Evolutionary conservation across 768 basidiomycete species (phyloP), one percentile per base, ranked within the genome.

Genomic region (Lactarius trivialis): DNA sequence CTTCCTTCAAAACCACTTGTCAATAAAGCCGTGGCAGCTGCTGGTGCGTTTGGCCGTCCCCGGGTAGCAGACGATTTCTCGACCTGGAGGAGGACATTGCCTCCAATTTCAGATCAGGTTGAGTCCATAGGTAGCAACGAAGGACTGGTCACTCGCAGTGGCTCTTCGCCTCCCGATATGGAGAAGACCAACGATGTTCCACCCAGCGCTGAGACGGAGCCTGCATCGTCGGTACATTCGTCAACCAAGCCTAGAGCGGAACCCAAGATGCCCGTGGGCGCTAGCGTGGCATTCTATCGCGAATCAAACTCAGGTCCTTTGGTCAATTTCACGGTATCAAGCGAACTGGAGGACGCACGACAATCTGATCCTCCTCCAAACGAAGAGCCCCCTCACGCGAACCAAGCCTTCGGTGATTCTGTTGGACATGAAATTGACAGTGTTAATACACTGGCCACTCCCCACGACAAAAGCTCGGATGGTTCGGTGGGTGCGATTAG

Each of bases 261-360:
- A 65, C 85, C 84, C 5, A 89, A 85, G 71, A 82, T 89, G 80
- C 87, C 88, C 54, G 82, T 76, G 56, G 88, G 88, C 24, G 84
- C 86, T 51, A 81, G 79, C 45, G 85, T 91, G 58, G 88, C 85
- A 37, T 88, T 89, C 73, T 85, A 85, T 71, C 85, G 87, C 41
- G 82, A 84, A 70, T 82, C 82, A 7, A 78, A 79, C 34, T 67
- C 78, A 4, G 80, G 78, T 58, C 70, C 77, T 17, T 65, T 77
- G 11, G 87, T 91, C 60, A 85, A 82, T 65, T 93, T 93, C 75
- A 89, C 85, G 52, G 88, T 93, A 50, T 81, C 76, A 59, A 92
- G 90, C 69, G 91, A 93, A 72, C 70, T 93, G 57, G 89, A 91
- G 45, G 70, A 67, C 15, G 64, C 61, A 24, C 50, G 55, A 19